Evolutionary conservation across 306 rosid species (phyloP), one percentile per base, ranked within the genome.

Genomic region (Corylus americana): DNA sequence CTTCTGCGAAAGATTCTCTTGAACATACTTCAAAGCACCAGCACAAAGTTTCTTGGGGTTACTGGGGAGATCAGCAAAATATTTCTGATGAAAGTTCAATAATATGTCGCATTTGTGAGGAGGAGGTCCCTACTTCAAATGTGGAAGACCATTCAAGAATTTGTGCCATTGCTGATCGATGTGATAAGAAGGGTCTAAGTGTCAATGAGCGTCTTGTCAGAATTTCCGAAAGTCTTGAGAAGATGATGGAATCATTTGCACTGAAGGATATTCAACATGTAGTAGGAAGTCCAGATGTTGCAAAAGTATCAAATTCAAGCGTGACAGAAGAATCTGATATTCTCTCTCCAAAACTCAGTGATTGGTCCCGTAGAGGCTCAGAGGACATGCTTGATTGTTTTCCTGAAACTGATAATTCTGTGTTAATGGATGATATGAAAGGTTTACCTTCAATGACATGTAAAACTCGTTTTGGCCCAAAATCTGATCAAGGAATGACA

Each of bases 81-180:
- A 77, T 57, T 77, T 80, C 83, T 77, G 98, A 93, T 31, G 99
- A 93, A 53, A 88, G 78, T 84, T 91, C 98, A 74, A 95, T 95
- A 77, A 95, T 95, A 71, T 95, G 99, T 86, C 99, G 99, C 76
- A 95, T 95, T 85, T 95, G 99, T 72, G 99, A 95, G 92, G 99
- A 95, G 78, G 93, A 95, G 59, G 97, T 95, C 85, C 94, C 98
- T 53, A 95, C 99, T 80, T 83, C 81, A 73, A 91, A 87, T 79
- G 98, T 95, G 85, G 99, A 95, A 87, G 98, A 95, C 63, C 99
- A 95, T 88, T 95, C 92, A 55, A 91, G 92, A 89, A 87, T 93
- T 83, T 95, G 99, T 84, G 92, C 98, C 29, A 81, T 93, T 84
- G 99, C 97, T 83, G 96, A 95, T 86, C 89, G 97, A 87, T 95